These are phyloP conservation scores for Punctularia strigosozonata DNA, from an alignment of 768 basidiomycete species.

Conservation along the genomic window DNA sequence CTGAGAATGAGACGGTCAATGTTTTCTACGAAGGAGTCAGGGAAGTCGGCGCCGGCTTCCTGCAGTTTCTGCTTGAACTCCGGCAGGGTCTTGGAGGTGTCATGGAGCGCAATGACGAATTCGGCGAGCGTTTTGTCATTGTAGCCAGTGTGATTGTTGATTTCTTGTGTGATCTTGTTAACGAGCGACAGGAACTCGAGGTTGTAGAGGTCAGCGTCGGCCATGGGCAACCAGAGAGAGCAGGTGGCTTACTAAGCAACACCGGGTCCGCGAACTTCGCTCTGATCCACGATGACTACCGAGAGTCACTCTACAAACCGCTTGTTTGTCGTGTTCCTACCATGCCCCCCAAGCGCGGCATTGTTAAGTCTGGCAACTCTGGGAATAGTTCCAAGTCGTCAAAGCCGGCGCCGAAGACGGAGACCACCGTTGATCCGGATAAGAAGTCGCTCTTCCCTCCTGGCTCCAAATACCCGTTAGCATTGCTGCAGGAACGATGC, in stretches of 20 bases:
- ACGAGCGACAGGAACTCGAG: conserved; percentile 90
- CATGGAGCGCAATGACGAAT: conserved; percentile 87
- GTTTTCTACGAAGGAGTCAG: conserved; percentile 83
- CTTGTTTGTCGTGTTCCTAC: not conserved
- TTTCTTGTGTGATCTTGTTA: conserved; percentile 85
- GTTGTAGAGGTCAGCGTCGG: conserved; percentile 73
- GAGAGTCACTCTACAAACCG: too few relatives aligned
- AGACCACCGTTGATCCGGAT: conserved; percentile 19
- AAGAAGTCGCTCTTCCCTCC: conserved; percentile 60
- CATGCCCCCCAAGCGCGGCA: conserved; percentile 65
- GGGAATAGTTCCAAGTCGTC: conserved; percentile 65
- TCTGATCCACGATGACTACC: not conserved
- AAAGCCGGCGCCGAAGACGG: conserved; percentile 10
- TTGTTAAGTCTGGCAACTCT: conserved; percentile 84
- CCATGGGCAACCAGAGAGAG: conserved; percentile 28
- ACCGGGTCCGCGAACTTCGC: not conserved
- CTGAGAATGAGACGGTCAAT: conserved; percentile 90
- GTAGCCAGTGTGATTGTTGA: conserved; percentile 74
- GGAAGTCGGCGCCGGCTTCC: conserved; percentile 72
- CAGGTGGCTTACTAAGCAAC: not conserved
- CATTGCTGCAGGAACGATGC: conserved; percentile 75
- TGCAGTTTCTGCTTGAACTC: conserved; percentile 76
- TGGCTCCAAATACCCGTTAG: conserved; percentile 78
- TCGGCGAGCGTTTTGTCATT: conserved; percentile 93
- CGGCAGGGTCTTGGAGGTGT: conserved; percentile 61